Evolutionary conservation across 306 rosid species (phyloP).

Genomic region (Citrullus amarus): DNA sequence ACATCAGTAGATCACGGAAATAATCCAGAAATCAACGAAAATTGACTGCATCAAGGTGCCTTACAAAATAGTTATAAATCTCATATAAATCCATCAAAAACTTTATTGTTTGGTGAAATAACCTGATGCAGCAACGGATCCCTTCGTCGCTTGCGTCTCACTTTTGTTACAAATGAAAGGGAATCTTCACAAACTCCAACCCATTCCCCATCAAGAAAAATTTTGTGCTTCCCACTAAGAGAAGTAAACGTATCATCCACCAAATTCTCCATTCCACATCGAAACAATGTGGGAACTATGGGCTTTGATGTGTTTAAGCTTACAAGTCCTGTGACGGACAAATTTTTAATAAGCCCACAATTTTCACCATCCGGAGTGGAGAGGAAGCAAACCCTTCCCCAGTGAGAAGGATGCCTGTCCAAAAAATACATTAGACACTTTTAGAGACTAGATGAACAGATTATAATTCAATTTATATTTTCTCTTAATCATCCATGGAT

Average conservation of each 20-base stretch:
- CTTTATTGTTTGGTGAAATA: not conserved
- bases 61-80: not conserved
- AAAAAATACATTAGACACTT: conserved; percentile 17
- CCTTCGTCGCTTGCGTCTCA: conserved; percentile 49
- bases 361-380: conserved; percentile 98
- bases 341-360: conserved; percentile 91
- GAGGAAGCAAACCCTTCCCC: conserved; percentile 95
- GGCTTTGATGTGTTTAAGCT: conserved; percentile 37
- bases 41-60: not conserved
- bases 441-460: not conserved
- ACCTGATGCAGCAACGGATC: conserved; percentile 67
- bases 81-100: not conserved
- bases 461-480: not conserved
- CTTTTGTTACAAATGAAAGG: conserved; percentile 36
- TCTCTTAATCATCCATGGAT: not conserved
- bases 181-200: conserved; percentile 72
- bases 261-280: conserved; percentile 68
- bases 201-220: conserved; percentile 87
- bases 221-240: conserved; percentile 45
- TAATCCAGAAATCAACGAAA: not conserved
- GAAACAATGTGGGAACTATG: conserved; percentile 29
- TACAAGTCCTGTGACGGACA: conserved; percentile 77
- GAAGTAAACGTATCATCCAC: conserved; percentile 49
- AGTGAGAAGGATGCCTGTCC: conserved; percentile 95
- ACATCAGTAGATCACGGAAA: too few species aligned